These are phyloP conservation scores for Dioszegia hungarica DNA, from an alignment of 768 basidiomycete species.

Conservation along the genomic window DNA sequence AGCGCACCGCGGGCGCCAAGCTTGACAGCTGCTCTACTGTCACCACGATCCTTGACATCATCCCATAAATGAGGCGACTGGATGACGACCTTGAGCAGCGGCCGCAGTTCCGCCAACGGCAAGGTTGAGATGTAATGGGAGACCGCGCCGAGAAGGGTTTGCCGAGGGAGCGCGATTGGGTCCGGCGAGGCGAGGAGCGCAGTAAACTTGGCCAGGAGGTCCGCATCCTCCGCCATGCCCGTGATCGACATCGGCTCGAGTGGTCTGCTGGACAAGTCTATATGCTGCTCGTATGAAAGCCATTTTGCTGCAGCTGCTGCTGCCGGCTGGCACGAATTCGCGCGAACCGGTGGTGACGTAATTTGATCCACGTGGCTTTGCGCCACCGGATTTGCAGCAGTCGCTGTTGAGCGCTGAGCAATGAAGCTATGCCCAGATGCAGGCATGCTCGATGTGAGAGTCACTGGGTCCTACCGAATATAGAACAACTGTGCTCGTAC, in stretches of 20 bases:
- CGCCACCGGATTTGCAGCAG: no score
- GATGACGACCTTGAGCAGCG: constrained; percentile 7
- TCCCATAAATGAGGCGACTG: constrained; percentile 6
- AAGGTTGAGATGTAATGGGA: constrained; percentile 29
- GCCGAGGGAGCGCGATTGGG: constrained; percentile 11
- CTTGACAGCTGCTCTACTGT: not conserved
- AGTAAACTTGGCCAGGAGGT: constrained; percentile 6
- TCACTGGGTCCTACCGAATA: no score
- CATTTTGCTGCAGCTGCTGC: no score
- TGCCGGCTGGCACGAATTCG: no score
- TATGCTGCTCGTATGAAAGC: no score
- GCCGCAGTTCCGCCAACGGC: not conserved
- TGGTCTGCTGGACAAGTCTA: not conserved
- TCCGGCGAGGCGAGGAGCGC: constrained; percentile 5
- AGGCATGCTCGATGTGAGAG: no score
- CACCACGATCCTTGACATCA: not conserved
- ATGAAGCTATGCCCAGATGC: no score
- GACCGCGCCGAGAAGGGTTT: constrained; percentile 30
- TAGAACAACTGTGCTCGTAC: no score
- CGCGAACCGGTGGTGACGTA: no score
- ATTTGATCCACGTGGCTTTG: no score
- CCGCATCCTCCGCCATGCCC: not conserved
- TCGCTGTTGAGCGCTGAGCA: no score
- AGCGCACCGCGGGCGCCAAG: not conserved
- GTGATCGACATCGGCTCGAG: not conserved